Percentiles rank a stretch among this genome's conserved stretches.
phyloP scores from a whole-genome alignment of 129 eudicot species.

The Mikania micrantha region DNA sequence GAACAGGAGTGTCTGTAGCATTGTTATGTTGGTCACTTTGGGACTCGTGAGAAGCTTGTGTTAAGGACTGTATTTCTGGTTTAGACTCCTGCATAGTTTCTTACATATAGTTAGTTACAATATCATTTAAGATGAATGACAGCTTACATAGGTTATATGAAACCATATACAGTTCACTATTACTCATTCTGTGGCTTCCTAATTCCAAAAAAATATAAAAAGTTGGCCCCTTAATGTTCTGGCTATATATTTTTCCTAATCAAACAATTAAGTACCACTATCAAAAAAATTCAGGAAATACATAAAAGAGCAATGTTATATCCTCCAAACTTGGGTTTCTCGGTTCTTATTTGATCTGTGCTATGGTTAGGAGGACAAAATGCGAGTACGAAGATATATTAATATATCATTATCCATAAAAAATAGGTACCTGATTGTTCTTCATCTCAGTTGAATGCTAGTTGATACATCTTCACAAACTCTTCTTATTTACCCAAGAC shows the following conservation, averaged over 20 bases:
- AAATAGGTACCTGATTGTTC: conserved; percentile 26
- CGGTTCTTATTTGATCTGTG: background rate
- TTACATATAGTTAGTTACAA: conserved; percentile 11
- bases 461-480: conserved; percentile 29
- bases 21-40: conserved; percentile 76
- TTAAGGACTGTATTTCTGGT: conserved; percentile 49
- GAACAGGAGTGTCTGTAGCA: conserved; percentile 58
- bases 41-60: conserved; percentile 68
- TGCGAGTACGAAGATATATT: background rate
- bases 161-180: background rate
- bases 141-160: background rate
- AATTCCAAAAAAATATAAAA: background rate
- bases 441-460: conserved; percentile 38
- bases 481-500: conserved; percentile 4
- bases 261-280: background rate
- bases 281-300: background rate
- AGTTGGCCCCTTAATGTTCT: background rate
- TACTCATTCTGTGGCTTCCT: background rate
- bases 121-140: background rate
- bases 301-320: background rate
- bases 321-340: background rate
- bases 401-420: background rate
- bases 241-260: background rate
- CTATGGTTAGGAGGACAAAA: background rate
- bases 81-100: conserved; percentile 55